phyloP scores from a whole-genome alignment of 371 early-diverging fungal species.

The Mortierella sp. region DNA sequence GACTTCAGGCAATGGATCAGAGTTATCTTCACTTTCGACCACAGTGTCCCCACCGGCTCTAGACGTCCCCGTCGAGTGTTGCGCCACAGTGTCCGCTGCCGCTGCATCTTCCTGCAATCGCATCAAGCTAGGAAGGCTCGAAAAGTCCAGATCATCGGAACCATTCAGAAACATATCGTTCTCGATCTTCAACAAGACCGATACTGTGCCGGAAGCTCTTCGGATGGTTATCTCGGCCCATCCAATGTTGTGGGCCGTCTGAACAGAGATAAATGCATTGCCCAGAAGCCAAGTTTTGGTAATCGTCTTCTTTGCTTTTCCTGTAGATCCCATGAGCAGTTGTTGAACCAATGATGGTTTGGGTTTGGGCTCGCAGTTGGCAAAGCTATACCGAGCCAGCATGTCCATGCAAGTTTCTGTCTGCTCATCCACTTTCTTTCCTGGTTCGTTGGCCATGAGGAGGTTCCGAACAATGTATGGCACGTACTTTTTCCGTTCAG shows the following conservation, averaged over 20 bases:
- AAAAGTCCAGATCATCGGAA: constrained; percentile 61
- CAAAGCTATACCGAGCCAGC: constrained; percentile 86
- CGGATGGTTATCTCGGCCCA: constrained; percentile 88
- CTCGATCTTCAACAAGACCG: constrained; percentile 80
- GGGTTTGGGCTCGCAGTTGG: constrained; percentile 75
- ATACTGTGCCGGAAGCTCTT: constrained; percentile 83
- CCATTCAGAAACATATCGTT: constrained; percentile 62
- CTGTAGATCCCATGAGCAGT: constrained; percentile 20
- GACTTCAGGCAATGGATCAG: constrained; percentile 5
- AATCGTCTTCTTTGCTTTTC: constrained; percentile 56
- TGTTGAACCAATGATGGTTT: constrained; percentile 44
- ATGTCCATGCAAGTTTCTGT: constrained; percentile 93
- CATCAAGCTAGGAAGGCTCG: constrained; percentile 66
- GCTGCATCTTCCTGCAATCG: constrained; percentile 67
- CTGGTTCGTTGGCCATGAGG: constrained; percentile 61
- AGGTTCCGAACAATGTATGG: constrained; percentile 83
- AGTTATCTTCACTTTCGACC: constrained; percentile 14
- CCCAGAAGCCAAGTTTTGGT: constrained; percentile 86
- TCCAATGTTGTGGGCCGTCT: constrained; percentile 69
- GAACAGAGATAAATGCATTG: constrained; percentile 83
- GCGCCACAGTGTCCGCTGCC: constrained; percentile 41
- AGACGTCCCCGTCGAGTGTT: constrained; percentile 34
- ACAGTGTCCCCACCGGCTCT: constrained; percentile 10
- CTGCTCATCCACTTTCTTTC: constrained; percentile 73
- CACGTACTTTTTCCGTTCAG: constrained; percentile 83